Evolutionary conservation across 441 rosid genomes (phyloP), one percentile per base, ranked within the genome.

Genomic region (Pelargonium hybrid): DNA sequence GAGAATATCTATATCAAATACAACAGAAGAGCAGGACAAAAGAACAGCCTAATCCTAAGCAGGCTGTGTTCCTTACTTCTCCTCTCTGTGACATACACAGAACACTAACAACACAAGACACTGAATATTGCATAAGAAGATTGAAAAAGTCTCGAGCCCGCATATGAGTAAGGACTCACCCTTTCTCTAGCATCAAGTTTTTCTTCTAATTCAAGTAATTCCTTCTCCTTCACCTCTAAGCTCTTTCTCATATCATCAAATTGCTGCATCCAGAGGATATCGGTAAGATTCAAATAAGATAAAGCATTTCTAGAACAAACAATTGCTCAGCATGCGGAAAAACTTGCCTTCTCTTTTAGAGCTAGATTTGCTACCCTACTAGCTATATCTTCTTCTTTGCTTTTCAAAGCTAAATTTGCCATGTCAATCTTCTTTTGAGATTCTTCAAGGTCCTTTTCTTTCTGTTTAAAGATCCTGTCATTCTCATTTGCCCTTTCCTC

Each of bases 401-500:
- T 78, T 75, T 82, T 86, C 81, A 92, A 73, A 69, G 72, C 71
- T 62, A 75, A 71, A 76, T 88, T 85, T 61, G 84, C 87, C 50
- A 82, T 91, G 69, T 90, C 94, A 57, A 89, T 85, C 81, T 80
- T 87, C 86, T 86, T 87, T 66, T 88, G 96, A 10, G 81, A 69
- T 73, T 86, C 96, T 77, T 94, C 98, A 75, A 92, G 83, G 50
- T 87, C 87, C 77, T 84, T 90, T 83, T 90, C 91, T 74, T 90
- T 94, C 77, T 82, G 86, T 81, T 88, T 92, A 59, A 82, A 79
- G 39, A 87, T 78, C 79, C 75, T 87, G 80, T 90, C 90, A 45
- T 78, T 84, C 78, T 88, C 96, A 74, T 88, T 94, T 70, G 97
- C 90, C 79, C 90, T 90, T 74, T 92, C 94, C 85, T 94, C 99